Percentiles rank a stretch among this genome's conserved stretches.
Evolutionary conservation across 2,329 filamentous ascomycete species (phyloP).

Genomic region (Aspergillus hiratsukae): DNA sequence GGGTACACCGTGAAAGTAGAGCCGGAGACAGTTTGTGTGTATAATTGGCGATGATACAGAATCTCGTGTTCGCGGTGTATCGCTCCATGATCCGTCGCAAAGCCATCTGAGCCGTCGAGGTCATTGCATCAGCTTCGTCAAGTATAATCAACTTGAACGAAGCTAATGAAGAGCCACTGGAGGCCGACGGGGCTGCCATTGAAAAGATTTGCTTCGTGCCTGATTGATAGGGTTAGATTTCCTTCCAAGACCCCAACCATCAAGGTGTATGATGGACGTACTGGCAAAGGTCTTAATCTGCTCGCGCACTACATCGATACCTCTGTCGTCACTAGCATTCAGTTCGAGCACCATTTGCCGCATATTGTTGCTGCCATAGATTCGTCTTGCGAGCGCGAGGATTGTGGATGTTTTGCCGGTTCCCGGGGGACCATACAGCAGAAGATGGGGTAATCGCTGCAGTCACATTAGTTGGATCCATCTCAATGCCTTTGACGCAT

Average conservation of each 20-base stretch:
- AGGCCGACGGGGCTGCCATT: slow-evolving; percentile 46
- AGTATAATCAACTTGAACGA: slow-evolving; percentile 94
- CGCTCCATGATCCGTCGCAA: slow-evolving; percentile 97
- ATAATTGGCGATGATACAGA: slow-evolving; percentile 98
- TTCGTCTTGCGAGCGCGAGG: slow-evolving; percentile 83
- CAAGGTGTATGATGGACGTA: slow-evolving; percentile 18
- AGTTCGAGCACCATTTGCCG: slow-evolving; percentile 98
- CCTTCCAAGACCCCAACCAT: not conserved
- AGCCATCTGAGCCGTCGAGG: slow-evolving; percentile 97
- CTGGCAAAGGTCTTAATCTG: slow-evolving; percentile 99
- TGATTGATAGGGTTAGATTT: slow-evolving; percentile 12
- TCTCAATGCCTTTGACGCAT: slow-evolving; percentile 13
- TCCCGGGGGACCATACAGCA: slow-evolving; percentile 93
- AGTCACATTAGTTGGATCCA: not conserved
- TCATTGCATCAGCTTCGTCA: slow-evolving; percentile 99
- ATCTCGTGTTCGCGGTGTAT: slow-evolving; percentile 95
- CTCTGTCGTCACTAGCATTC: slow-evolving; percentile 94
- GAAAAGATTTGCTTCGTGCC: slow-evolving; percentile 92
- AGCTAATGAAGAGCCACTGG: slow-evolving; percentile 53
- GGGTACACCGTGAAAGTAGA: slow-evolving; percentile 84
- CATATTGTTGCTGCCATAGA: slow-evolving; percentile 89
- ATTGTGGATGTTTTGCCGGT: slow-evolving; percentile 98
- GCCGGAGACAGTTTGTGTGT: slow-evolving; percentile 96
- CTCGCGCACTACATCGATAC: slow-evolving; percentile 95
- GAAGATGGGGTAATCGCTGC: slow-evolving; percentile 80